Conservation (phyloP, 495 filamentous ascomycete genomes). For the Tuber umbilicatum region DNA sequence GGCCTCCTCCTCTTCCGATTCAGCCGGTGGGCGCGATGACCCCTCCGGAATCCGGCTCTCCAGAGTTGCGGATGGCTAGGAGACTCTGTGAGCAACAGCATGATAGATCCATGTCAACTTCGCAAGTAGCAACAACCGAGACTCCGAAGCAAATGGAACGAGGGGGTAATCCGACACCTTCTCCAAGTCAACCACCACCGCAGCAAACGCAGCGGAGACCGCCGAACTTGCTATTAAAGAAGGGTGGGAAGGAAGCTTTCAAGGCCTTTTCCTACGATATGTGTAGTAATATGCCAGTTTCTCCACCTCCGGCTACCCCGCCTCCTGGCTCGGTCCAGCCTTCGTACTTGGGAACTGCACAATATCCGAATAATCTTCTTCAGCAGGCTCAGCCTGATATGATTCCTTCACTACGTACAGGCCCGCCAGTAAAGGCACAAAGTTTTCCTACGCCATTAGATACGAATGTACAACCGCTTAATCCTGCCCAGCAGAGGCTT, state of each 20-base stretch:
- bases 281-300: slow-evolving; percentile 29
- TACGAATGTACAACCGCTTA: slow-evolving; percentile 20
- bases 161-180: not conserved
- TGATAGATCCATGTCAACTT: slow-evolving; percentile 11
- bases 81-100: slow-evolving; percentile 11
- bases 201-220: slow-evolving; percentile 20
- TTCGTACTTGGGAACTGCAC: slow-evolving; percentile 24
- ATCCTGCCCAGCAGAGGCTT: slow-evolving; percentile 16
- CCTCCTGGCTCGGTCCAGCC: slow-evolving; percentile 24
- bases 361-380: slow-evolving; percentile 30
- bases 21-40: slow-evolving; percentile 18
- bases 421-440: not conserved
- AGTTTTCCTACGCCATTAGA: slow-evolving; percentile 26
- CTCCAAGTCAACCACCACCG: slow-evolving; percentile 17
- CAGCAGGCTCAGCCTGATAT: slow-evolving; percentile 6
- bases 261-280: slow-evolving; percentile 35
- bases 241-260: slow-evolving; percentile 23
- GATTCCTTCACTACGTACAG: slow-evolving; percentile 5
- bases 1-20: slow-evolving; percentile 19
- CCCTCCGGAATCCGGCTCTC: slow-evolving; percentile 25
- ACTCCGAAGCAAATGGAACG: not conserved
- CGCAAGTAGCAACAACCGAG: slow-evolving; percentile 9
- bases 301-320: slow-evolving; percentile 22
- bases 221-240: slow-evolving; percentile 19
- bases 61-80: slow-evolving; percentile 20